Evolutionary conservation across 768 basidiomycete species (phyloP).

Genomic region (Hygrophorus pudorinus): DNA sequence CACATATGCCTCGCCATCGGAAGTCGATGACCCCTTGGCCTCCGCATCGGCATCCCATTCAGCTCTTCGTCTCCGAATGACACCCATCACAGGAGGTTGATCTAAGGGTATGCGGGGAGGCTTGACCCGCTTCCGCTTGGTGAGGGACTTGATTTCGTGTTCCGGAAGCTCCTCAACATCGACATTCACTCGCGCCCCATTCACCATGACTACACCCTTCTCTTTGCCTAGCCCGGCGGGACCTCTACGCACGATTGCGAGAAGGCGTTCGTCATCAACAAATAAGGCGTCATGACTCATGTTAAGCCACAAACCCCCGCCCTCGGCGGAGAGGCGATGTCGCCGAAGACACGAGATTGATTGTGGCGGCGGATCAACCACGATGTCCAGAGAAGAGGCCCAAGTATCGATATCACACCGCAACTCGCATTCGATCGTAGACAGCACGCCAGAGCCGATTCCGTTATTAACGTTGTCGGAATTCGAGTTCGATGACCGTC

Average conservation of each 20-base stretch:
- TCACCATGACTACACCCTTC: slow-evolving; percentile 79
- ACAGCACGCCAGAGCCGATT: slow-evolving; percentile 23
- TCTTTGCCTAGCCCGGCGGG: slow-evolving; percentile 46
- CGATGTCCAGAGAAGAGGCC: slow-evolving; percentile 74
- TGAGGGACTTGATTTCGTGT: slow-evolving; percentile 71
- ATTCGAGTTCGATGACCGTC: slow-evolving; percentile 23
- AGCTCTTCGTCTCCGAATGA: slow-evolving; percentile 55
- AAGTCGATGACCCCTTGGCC: slow-evolving; percentile 12
- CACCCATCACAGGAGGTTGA: slow-evolving; percentile 76
- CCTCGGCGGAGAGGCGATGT: slow-evolving; percentile 76
- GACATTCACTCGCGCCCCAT: slow-evolving; percentile 75
- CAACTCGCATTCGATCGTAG: slow-evolving; percentile 78
- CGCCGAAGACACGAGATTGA: slow-evolving; percentile 74
- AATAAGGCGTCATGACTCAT: slow-evolving; percentile 79
- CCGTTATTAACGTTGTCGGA: slow-evolving; percentile 15
- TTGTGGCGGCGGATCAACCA: slow-evolving; percentile 88
- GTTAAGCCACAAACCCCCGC: slow-evolving; percentile 92
- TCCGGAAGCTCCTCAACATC: slow-evolving; percentile 87
- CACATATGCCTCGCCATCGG: slow-evolving; percentile 7
- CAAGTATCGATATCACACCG: slow-evolving; percentile 89
- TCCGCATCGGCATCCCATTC: slow-evolving; percentile 59
- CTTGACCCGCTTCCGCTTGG: slow-evolving; percentile 79
- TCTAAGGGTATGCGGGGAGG: slow-evolving; percentile 85
- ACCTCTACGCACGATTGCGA: slow-evolving; percentile 66
- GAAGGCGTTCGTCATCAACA: slow-evolving; percentile 65